Conservation (phyloP, 768 basidiomycete species). For the Suillus decipiens region DNA sequence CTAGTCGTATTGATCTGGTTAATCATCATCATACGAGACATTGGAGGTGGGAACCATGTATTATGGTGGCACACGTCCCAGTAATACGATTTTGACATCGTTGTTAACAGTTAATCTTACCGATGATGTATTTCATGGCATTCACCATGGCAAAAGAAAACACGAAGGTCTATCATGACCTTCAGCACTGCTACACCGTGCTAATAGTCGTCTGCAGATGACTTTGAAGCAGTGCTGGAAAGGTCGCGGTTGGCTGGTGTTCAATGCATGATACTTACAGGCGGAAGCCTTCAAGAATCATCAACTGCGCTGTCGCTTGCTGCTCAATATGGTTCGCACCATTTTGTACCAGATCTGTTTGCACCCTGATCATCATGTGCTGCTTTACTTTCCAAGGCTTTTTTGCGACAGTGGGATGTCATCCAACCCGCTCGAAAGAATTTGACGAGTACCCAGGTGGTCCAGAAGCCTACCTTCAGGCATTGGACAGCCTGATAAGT, state of each 20-base stretch:
- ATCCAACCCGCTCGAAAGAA: conserved; percentile 74
- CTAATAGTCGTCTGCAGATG: conserved; percentile 43
- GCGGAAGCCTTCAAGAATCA: conserved; percentile 68
- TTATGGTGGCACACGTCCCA: not conserved
- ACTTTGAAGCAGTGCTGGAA: conserved; percentile 57
- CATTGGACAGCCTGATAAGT: conserved; percentile 55
- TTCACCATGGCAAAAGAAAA: conserved; percentile 48
- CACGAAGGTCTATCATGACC: conserved; percentile 44
- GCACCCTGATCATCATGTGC: not conserved
- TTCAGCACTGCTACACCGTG: not conserved
- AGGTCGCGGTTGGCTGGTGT: conserved; percentile 64
- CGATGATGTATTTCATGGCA: conserved; percentile 58
- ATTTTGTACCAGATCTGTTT: conserved; percentile 14
- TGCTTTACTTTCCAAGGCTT: conserved; percentile 41
- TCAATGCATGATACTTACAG: conserved; percentile 74
- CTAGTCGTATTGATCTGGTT: conserved; percentile 7
- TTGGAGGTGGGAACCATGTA: conserved; percentile 33
- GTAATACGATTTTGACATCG: conserved; percentile 1
- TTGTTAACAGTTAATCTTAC: conserved; percentile 48
- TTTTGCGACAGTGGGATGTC: conserved; percentile 77
- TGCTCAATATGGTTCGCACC: conserved; percentile 45
- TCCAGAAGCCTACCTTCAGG: conserved; percentile 59
- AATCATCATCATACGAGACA: conserved; percentile 29
- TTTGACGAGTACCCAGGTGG: conserved; percentile 61
- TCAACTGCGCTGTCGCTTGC: conserved; percentile 62